Evolutionary conservation across 2,329 filamentous ascomycete genomes (phyloP), one percentile per base, ranked within the genome.

Genomic region (Aspergillus proliferans): DNA sequence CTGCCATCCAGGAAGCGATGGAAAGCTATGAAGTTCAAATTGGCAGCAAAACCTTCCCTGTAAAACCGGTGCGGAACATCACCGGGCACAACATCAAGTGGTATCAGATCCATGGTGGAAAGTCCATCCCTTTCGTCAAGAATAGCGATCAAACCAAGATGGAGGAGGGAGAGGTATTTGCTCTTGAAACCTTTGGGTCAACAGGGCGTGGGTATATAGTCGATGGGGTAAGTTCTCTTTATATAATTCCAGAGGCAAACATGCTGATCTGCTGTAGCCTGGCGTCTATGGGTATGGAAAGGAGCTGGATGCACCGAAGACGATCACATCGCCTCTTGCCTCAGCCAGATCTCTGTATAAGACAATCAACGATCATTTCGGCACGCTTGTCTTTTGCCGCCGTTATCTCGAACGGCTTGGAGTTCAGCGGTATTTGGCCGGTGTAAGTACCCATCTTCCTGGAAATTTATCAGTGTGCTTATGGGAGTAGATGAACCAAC

Each of bases 341-440:
- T 79, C 77, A 1, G 81, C 82, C 10, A 81, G 78, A 50, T 72
- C 74, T 5, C 61, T 85, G 38, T 71, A 80, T 52, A 80, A 78
- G 57, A 78, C 71, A 0, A 84, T 85, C 57, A 74, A 78, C 45
- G 76, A 81, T 56, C 82, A 84, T 51, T 85, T 85, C 50, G 79
- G 81, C 18, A 81, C 77, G 0, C 58, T 85, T 24, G 78, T 81
- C 1, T 85, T 84, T 59, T 82, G 74, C 48, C 74, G 81, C 18
- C 77, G 82, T 6, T 84, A 84, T 53, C 72, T 85, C 24, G 81
- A 85, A 40, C 76, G 80, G n/a, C 67, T 85, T n/a, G 82, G 82
- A 0, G 62, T 78, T 15, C 74, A 83, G 41, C 74, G 76, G 28
- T 85, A 85, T 54, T 63, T 82, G 45, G 73, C 79, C 1, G 82